phyloP scores from a whole-genome alignment of 192 early-diverging fungal genomes.

The Spinellus fusiger region DNA sequence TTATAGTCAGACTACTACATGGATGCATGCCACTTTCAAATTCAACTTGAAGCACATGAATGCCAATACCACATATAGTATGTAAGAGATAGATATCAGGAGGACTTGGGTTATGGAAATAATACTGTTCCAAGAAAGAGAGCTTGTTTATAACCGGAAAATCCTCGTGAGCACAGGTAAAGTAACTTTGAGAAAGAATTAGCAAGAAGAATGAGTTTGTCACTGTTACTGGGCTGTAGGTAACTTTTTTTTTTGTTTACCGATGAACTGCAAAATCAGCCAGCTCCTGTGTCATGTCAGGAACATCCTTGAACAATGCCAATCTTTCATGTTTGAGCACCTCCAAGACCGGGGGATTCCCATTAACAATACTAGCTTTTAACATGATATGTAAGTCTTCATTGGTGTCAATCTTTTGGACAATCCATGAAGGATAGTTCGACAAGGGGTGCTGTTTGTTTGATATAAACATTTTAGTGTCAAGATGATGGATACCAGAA shows the following conservation, averaged over 20 bases:
- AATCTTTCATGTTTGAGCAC: not conserved
- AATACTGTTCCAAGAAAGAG: slow-evolving; percentile 19
- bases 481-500: slow-evolving; percentile 64
- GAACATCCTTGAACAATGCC: not conserved
- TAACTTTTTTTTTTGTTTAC: not conserved
- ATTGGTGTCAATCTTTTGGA: slow-evolving; percentile 37
- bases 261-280: slow-evolving; percentile 15
- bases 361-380: not conserved
- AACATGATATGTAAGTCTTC: slow-evolving; percentile 26
- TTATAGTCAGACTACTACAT: not conserved
- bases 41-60: not conserved
- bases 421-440: slow-evolving; percentile 32
- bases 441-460: slow-evolving; percentile 27
- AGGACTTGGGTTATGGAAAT: slow-evolving; percentile 9
- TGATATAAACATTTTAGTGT: slow-evolving; percentile 35
- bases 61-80: slow-evolving; percentile 13
- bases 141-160: slow-evolving; percentile 26
- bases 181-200: slow-evolving; percentile 8
- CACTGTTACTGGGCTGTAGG: not conserved
- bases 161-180: slow-evolving; percentile 8
- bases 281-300: slow-evolving; percentile 7
- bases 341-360: not conserved
- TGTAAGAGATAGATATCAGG: slow-evolving; percentile 21
- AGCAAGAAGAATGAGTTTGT: not conserved
- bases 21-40: not conserved